Evolutionary conservation across 2,329 filamentous ascomycete genomes (phyloP).

Genomic region (Ascochyta pisi): DNA sequence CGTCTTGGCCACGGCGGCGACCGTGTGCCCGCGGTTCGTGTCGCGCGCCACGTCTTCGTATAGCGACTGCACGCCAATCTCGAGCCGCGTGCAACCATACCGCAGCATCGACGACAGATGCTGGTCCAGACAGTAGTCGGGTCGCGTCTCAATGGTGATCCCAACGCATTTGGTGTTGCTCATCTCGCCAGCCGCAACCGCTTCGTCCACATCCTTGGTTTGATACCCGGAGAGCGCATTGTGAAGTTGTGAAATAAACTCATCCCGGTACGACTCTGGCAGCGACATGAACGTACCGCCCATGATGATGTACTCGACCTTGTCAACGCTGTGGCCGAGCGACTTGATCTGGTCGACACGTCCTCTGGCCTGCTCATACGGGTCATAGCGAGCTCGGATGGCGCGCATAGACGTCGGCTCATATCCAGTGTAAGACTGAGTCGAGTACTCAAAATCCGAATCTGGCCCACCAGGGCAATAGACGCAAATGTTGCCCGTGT

Average conservation of each 20-base stretch:
- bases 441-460: slow-evolving; percentile 98
- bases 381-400: slow-evolving; percentile 95
- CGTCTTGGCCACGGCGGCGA: slow-evolving; percentile 92
- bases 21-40: slow-evolving; percentile 95
- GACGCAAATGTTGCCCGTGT: slow-evolving; percentile 98
- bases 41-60: slow-evolving; percentile 99
- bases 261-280: slow-evolving; percentile 84
- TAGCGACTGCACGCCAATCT: slow-evolving; percentile 93
- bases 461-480: slow-evolving; percentile 98
- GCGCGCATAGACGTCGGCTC: slow-evolving; percentile 98
- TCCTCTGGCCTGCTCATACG: slow-evolving; percentile 95
- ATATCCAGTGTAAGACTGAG: slow-evolving; percentile 97
- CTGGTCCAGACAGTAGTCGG: slow-evolving; percentile 96
- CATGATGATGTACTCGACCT: slow-evolving; percentile 99
- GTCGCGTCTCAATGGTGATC: slow-evolving; percentile 96
- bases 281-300: slow-evolving; percentile 99
- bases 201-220: slow-evolving; percentile 92
- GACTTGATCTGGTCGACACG: slow-evolving; percentile 96
- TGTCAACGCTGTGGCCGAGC: slow-evolving; percentile 95
- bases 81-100: slow-evolving; percentile 95
- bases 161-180: slow-evolving; percentile 97
- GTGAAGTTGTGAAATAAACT: slow-evolving; percentile 94
- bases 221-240: slow-evolving; percentile 97
- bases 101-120: slow-evolving; percentile 94
- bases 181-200: slow-evolving; percentile 92